Base-by-base conservation (phyloP, 441 rosid genomes). In the Cnidoscolus chayamansa region DNA sequence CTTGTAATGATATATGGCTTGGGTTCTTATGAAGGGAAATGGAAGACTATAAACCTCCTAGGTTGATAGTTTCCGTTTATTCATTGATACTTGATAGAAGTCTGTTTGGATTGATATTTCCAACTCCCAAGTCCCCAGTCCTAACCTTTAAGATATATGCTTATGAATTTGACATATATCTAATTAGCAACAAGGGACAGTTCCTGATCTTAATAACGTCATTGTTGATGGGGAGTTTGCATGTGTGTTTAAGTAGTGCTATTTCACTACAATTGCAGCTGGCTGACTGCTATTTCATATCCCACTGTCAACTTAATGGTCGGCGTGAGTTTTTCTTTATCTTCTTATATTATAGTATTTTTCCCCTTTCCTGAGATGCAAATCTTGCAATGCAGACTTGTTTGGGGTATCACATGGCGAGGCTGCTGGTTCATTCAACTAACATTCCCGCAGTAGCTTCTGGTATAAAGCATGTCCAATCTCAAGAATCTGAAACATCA, bases 361-460 rank as follows among this genome's bases (percentile, higher is more conserved):
- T 70, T 20, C 25, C 25, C 25, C 25, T 25, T 70, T 20, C 47
- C 74, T 72, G 64, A 77, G 30, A 65, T 63, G n/a, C 71, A 45
- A 15, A 58, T 72, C 30, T 8, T 70, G 43, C 47, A 75, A 40
- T 85, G 90, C 92, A 86, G 93, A 62, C 72, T 67, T 56, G 43
- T 51, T 48, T 51, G 65, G 43, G 62, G 50, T 71, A 81, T 63
- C 30, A 47, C 63, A 95, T 95, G 99, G 91, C 88, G 60, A 83
- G 88, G 76, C 78, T 86, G 65, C 82, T 91, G 53, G 88, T 87
- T 78, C 87, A 84, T 70, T 81, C 84, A 15, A 82, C 89, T 58
- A 80, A 81, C 77, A 72, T 79, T 53, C 77, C 87, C 63, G 83
- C 89, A 19, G 43, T 81, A 74, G 83, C 80, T 67, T 67, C 83